These are phyloP conservation scores for Russula emetica DNA, from an alignment of 768 basidiomycete genomes.

Conservation along the genomic window DNA sequence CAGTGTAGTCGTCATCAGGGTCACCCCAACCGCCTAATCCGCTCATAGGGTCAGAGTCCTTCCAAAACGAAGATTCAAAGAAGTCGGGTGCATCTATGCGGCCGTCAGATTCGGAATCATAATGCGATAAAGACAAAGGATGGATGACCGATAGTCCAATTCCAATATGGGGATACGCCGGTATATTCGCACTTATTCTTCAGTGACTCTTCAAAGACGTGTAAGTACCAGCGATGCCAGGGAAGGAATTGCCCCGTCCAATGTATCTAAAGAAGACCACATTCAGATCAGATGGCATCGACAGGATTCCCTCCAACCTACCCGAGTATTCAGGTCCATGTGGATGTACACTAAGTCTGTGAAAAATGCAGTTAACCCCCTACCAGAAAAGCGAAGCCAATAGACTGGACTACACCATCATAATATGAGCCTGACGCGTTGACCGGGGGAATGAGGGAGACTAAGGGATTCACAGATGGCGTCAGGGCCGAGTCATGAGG, in stretches of 20 bases:
- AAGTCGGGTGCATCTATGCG: conserved; percentile 29
- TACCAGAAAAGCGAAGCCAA: background rate
- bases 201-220: conserved; percentile 29
- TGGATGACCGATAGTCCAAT: conserved; percentile 32
- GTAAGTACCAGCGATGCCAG: conserved; percentile 32
- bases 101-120: background rate
- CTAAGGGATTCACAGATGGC: conserved; percentile 7
- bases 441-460: conserved; percentile 24
- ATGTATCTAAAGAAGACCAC: conserved; percentile 26
- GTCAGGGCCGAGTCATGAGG: conserved; percentile 25
- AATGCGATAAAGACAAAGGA: background rate
- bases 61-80: conserved; percentile 29
- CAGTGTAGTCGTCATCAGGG: conserved; percentile 27
- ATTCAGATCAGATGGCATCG: background rate
- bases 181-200: conserved; percentile 30
- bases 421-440: conserved; percentile 25
- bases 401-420: conserved; percentile 13
- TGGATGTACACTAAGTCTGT: conserved; percentile 31
- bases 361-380: background rate
- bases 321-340: conserved; percentile 31
- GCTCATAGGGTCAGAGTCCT: conserved; percentile 27
- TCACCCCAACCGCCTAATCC: conserved; percentile 34
- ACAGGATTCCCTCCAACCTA: background rate
- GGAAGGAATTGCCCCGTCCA: conserved; percentile 31
- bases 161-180: conserved; percentile 32